These are phyloP conservation scores for Cyclocybe aegerita DNA, from an alignment of 768 basidiomycete genomes.

Conservation along the genomic window DNA sequence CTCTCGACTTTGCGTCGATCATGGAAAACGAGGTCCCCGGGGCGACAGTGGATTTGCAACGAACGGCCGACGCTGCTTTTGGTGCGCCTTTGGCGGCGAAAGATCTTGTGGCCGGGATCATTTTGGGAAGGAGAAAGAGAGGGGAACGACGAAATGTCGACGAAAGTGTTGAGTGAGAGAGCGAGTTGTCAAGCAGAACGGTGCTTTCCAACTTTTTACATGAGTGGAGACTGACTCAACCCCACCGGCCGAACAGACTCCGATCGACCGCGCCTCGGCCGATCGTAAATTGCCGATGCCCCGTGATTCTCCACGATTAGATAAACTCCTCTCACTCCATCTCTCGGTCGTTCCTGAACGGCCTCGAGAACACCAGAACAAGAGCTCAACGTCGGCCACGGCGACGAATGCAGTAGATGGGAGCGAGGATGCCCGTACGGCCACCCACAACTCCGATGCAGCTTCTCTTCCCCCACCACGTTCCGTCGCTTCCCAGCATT, in stretches of 20 bases:
- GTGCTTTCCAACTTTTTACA: conserved; percentile 5
- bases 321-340: too few relatives aligned
- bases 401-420: too few relatives aligned
- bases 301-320: not conserved
- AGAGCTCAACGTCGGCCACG: too few relatives aligned
- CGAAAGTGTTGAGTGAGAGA: conserved; percentile 1
- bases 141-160: not conserved
- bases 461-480: too few relatives aligned
- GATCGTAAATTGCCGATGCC: not conserved
- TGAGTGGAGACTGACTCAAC: conserved; percentile 6
- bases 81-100: conserved; percentile 19
- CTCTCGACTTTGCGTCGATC: conserved; percentile 79
- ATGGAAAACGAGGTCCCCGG: conserved; percentile 39
- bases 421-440: too few relatives aligned
- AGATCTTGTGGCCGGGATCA: conserved; percentile 23
- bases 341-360: too few relatives aligned
- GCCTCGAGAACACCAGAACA: too few relatives aligned
- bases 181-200: not conserved
- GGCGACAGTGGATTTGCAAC: conserved; percentile 26
- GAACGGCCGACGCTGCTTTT: conserved; percentile 17
- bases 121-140: conserved; percentile 2
- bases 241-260: conserved; percentile 5
- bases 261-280: not conserved
- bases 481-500: too few relatives aligned
- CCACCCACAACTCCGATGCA: too few relatives aligned